Base-by-base conservation (phyloP, 2,329 filamentous ascomycete species). In the Orbilia brochopaga region DNA sequence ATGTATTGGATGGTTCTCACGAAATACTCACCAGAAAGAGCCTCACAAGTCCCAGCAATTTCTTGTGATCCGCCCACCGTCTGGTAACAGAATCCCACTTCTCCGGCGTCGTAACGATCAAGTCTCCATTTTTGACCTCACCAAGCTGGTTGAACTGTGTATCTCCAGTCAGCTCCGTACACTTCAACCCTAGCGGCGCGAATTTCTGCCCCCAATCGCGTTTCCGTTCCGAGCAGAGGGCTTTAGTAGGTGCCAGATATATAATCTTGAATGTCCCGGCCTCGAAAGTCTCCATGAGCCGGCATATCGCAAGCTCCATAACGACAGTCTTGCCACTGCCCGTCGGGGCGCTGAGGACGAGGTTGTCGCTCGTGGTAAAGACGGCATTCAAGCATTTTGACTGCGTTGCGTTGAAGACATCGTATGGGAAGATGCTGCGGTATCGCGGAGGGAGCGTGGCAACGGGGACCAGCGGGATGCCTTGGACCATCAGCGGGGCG, bases 61-160 rank as follows among this genome's bases (percentile, higher is more conserved):
- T 89, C 58, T 84, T 84, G 76, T 95, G 89, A 75, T 95, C 91
- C 75, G 88, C 87, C 91, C 91, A 95, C 77, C 91, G 92, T 17
- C 91, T 84, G 0, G 91, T 95, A 78, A 94, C 88, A 69, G 90
- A 93, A 77, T 96, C 91, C 91, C 91, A 95, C 77, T 95, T 95
- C 79, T 96, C 91, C 0, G 91, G 91, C 0, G 91, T 96, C 0
- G 91, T 94, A 73, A 95, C 84, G 74, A 96, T 93, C 74, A 96
- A 90, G 52, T 87, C 88, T 1, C 90, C 90, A 75, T 83, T 86
- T 70, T 91, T 87, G 4, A 93, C 88, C 60, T 84, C 85, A 21
- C 83, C 83, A 69, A 92, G 82, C 74, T 92, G 87, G 3, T 81
- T 79, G 57, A 84, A 82, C 40, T 90, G 87, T 0, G 90, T 92